phyloP scores from a whole-genome alignment of 2,329 filamentous ascomycete genomes.

The Stachybotrys echinatus region DNA sequence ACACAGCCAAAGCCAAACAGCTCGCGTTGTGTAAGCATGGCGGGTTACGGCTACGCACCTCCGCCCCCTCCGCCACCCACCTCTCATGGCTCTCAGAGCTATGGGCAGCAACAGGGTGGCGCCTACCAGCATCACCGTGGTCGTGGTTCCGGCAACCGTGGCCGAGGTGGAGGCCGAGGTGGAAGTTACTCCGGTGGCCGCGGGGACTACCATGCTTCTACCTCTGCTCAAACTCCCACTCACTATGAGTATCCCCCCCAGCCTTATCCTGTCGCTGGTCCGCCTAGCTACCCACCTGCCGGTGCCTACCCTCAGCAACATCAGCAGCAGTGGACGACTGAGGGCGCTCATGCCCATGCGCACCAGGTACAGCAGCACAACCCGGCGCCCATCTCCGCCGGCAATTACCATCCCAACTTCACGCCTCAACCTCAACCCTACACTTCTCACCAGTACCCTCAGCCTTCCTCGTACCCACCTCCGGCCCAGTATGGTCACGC shows the following conservation, averaged over 20 bases:
- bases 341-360: conserved; percentile 17
- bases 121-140: conserved; percentile 27
- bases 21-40: conserved; percentile 26
- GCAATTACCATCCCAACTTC: conserved; percentile 56
- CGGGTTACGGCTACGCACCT: conserved; percentile 49
- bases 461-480: conserved; percentile 38
- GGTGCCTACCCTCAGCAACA: conserved; percentile 24
- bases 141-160: conserved; percentile 20
- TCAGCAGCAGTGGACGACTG: background rate
- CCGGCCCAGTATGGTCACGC: conserved; percentile 30
- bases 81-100: conserved; percentile 26
- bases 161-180: conserved; percentile 21
- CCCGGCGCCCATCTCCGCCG: conserved; percentile 41
- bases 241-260: conserved; percentile 40
- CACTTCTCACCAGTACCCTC: conserved; percentile 34
- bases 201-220: conserved; percentile 35
- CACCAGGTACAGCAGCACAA: conserved; percentile 35
- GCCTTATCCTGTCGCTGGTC: conserved; percentile 24
- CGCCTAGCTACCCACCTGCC: conserved; percentile 24
- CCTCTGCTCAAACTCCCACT: conserved; percentile 24
- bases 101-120: conserved; percentile 33
- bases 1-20: background rate
- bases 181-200: conserved; percentile 30
- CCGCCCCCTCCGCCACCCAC: conserved; percentile 38
- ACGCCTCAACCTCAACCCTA: conserved; percentile 47